Evolutionary conservation across 441 rosid species (phyloP), one percentile per base, ranked within the genome.

Genomic region (Hura crepitans): DNA sequence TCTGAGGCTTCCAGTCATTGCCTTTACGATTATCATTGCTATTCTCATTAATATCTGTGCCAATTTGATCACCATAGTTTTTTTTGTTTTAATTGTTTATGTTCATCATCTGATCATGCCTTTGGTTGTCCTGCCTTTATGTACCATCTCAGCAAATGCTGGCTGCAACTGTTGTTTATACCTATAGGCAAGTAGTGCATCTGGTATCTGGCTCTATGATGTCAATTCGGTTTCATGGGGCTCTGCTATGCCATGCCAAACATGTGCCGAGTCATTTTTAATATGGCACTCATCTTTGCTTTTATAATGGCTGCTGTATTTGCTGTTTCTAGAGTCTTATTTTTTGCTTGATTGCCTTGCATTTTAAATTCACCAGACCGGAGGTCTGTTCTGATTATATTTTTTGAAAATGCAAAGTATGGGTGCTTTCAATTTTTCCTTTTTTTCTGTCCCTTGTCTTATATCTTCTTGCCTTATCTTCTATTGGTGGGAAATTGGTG

Each of bases 401-500:
- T 25, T 35, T 18, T 39, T 1, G 30, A 14, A 25, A 47, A 22
- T 35, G 27, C 4, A 42, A 7, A 43, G 45, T 10, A 60, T 57
- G 5, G 12, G 18, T 65, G 1, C 23, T 4, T 13, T 4, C 11
- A 28, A 9, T 39, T 60, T 17, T 30, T 33, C 37, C 6, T 14
- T 45, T 20, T 27, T 12, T 30, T n/a, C 22, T n/a, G 13, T 18
- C 35, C 25, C 11, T 10, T 30, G 0, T 46, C 17, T 35, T 60
- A 9, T 42, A 23, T 31, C 23, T 53, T 13, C 53, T 5, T 14
- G 14, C 20, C 46, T 61, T 25, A 33, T 46, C 47, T 1, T 33
- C 5, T 31, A 8, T 68, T 62, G 78, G 25, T 72, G 10, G 45
- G 39, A 71, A 69, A 72, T 72, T 79, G 67, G 49, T 85, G 82